A percentile compares a stretch with the other conserved stretches of the same genome.
These are phyloP conservation scores for Cadophora gregata DNA, from an alignment of 2,329 filamentous ascomycete genomes.

Conservation along the genomic window DNA sequence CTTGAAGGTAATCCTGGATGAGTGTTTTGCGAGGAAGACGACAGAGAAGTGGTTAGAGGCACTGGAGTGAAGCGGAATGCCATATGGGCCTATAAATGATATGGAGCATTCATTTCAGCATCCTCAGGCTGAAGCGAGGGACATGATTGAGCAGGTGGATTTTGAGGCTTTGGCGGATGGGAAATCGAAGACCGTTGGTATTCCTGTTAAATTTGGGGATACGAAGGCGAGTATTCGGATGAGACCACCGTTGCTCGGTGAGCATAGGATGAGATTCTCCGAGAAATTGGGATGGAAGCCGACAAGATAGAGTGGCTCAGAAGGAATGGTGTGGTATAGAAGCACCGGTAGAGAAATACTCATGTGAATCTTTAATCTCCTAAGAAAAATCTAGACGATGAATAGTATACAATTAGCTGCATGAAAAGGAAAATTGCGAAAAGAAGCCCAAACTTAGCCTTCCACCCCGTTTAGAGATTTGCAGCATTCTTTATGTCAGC, in stretches of 20 bases:
- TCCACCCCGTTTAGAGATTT: background rate
- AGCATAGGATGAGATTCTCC: conserved; percentile 41
- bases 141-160: conserved; percentile 46
- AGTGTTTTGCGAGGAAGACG: conserved; percentile 45
- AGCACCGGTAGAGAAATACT: too few species aligned
- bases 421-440: too few species aligned
- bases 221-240: conserved; percentile 38
- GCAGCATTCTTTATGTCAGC: conserved; percentile 18
- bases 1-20: conserved; percentile 47
- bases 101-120: conserved; percentile 52
- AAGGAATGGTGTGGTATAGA: conserved; percentile 8
- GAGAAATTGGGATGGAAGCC: conserved; percentile 7
- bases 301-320: background rate
- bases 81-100: conserved; percentile 54
- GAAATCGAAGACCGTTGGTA: conserved; percentile 27
- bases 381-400: too few species aligned
- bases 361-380: too few species aligned
- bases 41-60: conserved; percentile 49
- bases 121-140: conserved; percentile 49
- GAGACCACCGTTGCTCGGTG: conserved; percentile 42
- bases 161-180: conserved; percentile 17
- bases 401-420: too few species aligned
- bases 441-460: too few species aligned
- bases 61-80: conserved; percentile 52
- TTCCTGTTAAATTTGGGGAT: conserved; percentile 46